Evolutionary conservation across 176 grass and related monocot genomes (phyloP).

Genomic region (Oropetium thomaeum): DNA sequence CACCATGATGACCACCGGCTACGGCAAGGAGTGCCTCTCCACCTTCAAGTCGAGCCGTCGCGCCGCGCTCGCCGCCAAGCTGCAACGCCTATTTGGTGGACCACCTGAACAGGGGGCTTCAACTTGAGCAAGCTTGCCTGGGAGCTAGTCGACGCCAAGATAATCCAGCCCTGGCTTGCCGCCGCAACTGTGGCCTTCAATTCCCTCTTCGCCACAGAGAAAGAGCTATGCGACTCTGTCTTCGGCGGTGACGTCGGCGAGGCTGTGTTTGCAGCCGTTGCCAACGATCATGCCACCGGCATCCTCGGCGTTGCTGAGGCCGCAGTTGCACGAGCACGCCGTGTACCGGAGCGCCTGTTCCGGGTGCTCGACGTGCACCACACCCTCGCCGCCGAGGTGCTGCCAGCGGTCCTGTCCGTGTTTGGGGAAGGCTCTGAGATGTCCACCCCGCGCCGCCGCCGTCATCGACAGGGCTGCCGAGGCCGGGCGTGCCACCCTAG

Average conservation of each 20-base stretch:
- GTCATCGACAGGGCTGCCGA: conserved; percentile 25
- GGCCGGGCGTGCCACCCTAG: conserved; percentile 20
- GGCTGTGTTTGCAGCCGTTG: conserved; percentile 48
- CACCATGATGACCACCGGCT: conserved; percentile 69
- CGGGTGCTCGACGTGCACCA: conserved; percentile 68
- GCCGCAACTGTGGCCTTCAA: conserved; percentile 28
- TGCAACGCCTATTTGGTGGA: conserved; percentile 24
- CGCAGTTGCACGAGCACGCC: conserved; percentile 32
- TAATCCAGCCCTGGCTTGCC: conserved; percentile 58
- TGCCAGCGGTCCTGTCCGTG: conserved; percentile 19
- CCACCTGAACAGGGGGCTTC: too few relatives aligned
- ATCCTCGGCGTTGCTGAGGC: conserved; percentile 46
- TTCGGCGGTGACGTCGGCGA: conserved; percentile 36
- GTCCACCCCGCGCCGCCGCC: neutral
- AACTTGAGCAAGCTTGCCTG: conserved; percentile 41
- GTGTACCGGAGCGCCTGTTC: conserved; percentile 59
- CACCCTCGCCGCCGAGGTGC: conserved; percentile 12
- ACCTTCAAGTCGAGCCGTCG: conserved; percentile 54
- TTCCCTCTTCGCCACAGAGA: conserved; percentile 38
- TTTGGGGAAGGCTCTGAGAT: too few relatives aligned
- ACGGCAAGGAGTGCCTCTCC: conserved; percentile 69
- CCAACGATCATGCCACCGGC: conserved; percentile 25
- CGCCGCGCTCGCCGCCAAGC: conserved; percentile 12
- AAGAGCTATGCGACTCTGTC: conserved; percentile 44
- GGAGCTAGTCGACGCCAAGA: conserved; percentile 38